These are phyloP conservation scores for Teratosphaeria gauchensis DNA, from an alignment of 2,329 filamentous ascomycete genomes.

Conservation along the genomic window DNA sequence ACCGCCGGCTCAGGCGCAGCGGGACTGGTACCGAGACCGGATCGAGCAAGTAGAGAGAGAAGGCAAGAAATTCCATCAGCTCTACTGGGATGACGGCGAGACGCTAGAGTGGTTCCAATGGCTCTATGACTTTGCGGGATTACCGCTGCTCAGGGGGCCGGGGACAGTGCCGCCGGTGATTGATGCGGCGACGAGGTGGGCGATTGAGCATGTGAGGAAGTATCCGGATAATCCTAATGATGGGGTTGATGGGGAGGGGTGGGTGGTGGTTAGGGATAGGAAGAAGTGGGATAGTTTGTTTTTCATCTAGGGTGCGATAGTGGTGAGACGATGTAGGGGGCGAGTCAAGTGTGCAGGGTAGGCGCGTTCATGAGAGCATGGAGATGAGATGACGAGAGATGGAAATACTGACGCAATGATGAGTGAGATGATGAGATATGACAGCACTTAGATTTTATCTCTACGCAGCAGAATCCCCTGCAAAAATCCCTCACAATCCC, in stretches of 20 bases:
- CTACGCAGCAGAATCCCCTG: too few species aligned
- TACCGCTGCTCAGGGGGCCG: conserved; percentile 27
- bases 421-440: too few species aligned
- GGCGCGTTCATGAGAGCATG: too few species aligned
- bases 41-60: conserved; percentile 21
- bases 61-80: conserved; percentile 42
- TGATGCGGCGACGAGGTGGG: not conserved
- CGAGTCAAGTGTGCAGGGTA: too few species aligned
- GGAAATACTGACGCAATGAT: too few species aligned
- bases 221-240: not conserved
- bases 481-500: too few species aligned
- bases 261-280: not conserved
- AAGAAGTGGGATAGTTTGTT: not conserved
- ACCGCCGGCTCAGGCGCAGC: conserved; percentile 9
- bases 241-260: not conserved
- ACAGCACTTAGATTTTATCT: too few species aligned
- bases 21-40: conserved; percentile 38
- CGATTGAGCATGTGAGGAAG: not conserved
- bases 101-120: conserved; percentile 39
- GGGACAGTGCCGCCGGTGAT: not conserved
- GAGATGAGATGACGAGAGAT: too few species aligned
- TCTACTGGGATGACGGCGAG: conserved; percentile 44
- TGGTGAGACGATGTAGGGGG: too few species aligned
- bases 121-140: conserved; percentile 41
- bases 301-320: not conserved